Base-by-base conservation (phyloP, 768 basidiomycete species). In the Leccinum broughii region DNA sequence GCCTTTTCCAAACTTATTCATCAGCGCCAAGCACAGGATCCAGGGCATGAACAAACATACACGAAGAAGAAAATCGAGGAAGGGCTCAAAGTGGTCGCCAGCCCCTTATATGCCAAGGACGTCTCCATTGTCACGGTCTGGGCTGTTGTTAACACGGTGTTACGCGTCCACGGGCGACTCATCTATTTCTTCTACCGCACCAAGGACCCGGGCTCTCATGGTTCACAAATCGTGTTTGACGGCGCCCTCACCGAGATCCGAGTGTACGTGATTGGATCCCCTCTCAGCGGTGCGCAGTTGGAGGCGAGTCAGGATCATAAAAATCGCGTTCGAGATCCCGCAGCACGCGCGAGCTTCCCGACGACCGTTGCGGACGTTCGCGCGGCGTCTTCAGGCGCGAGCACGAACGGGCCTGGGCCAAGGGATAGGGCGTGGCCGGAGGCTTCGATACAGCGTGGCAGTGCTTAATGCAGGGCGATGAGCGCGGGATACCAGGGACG, bases 331-430 rank as follows among this genome's bases (percentile, higher is more conserved):
- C 58, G 70, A 85, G 74, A 65, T 82, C 78, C 28, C 68, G 65
- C 46, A 90, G 77, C 13, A 83, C 85, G 15, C 75, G 75, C 0
- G 78, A 26, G 88, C 66, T 90, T 90, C 2, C 89, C 89, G 5
- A 90, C 80, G 20, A 85, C 75, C 50, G 77, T 77, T 0, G 87
- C 84, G 11, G 77, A 62, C 37, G 75, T 67, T 0, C 78, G 80
- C 0, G 81, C 61, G 1, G 87, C 86, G 15, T 74, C 70, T 66
- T 90, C 87, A 14, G 90, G 77, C 0, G 85, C 87, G 2, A 77
- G 70, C 17, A 90, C 81, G 65, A 90, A 91, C 3, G 88, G 86
- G 0, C 89, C 88, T 0, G 87, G 86, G 2, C 89, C 89, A 13
- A 90, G 76, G 4, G 85, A 86, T 7, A 89, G 77, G 0, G 73